These are phyloP conservation scores for Sporothrix luriei DNA, from an alignment of 2,329 filamentous ascomycete species.

Conservation along the genomic window DNA sequence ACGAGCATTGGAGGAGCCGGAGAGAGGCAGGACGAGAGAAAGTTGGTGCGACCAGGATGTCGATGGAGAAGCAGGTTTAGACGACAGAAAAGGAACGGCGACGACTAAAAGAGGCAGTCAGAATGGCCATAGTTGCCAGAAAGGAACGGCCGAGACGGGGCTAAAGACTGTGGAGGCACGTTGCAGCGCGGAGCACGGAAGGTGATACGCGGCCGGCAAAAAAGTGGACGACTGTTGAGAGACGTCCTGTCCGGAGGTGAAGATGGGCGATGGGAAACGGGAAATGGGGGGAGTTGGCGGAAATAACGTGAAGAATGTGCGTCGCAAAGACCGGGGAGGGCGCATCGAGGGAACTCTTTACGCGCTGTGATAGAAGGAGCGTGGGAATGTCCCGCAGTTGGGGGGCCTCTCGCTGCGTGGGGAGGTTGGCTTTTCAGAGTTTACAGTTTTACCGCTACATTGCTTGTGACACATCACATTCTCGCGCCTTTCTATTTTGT, in stretches of 20 bases:
- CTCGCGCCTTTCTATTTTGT: neutral
- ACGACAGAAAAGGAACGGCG: neutral
- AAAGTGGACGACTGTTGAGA: slow-evolving; percentile 13
- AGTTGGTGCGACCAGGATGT: neutral
- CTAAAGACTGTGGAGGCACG: slow-evolving; percentile 1
- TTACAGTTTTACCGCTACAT: neutral
- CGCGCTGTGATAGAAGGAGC: neutral
- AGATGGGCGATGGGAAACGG: neutral
- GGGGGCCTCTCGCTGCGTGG: neutral
- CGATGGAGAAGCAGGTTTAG: neutral
- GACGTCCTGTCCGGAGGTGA: neutral
- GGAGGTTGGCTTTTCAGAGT: neutral
- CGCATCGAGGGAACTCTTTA: neutral
- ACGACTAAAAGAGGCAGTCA: neutral
- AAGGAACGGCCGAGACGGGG: no score
- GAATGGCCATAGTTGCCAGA: no score
- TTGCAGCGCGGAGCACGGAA: slow-evolving; percentile 13
- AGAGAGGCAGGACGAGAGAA: neutral
- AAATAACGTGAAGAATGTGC: neutral
- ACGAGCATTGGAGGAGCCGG: neutral
- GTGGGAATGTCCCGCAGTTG: neutral
- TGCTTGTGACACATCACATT: slow-evolving; percentile 30
- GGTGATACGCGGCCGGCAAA: neutral
- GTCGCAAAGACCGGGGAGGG: neutral
- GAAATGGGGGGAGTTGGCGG: neutral